Evolutionary conservation across 2,329 filamentous ascomycete genomes (phyloP), one percentile per base, ranked within the genome.

Genomic region (Neofusicoccum parvum): DNA sequence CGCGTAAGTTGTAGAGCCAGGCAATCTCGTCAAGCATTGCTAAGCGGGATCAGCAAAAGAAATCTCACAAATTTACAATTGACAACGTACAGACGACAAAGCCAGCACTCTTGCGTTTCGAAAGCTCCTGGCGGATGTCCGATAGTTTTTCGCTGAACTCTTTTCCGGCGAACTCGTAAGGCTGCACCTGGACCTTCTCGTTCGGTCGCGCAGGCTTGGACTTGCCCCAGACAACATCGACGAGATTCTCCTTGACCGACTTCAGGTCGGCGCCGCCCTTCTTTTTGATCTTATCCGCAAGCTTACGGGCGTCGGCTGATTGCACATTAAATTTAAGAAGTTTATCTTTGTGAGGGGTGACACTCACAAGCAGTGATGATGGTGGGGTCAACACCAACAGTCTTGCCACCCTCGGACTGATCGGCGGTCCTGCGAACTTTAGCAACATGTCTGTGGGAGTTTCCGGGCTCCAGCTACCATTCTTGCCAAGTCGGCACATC

Each of bases 401-500:
- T 85, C 80, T 97, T 97, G 66, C 92, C 93, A 48, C 88, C 91
- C 58, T 91, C 87, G n/a, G 91, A 88, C 77, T 97, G 90, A 74
- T 95, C 91, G 39, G 91, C 90, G 15, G 87, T 86, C 84, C 84
- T 86, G 60, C 11, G 23, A 20, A 15, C 43, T 60, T 60, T 32
- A 60, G 56, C 56, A 37, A 37, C 34, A 41, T 68, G 51, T 36
- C 15, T 41, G 20, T 3, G 23, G 23, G 14, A 17, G 17, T n/a
- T 15, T 27, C 1, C n/a, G 12, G 23, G 14, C 14, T 43, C 14
- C 14, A 14, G 14, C 43, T 89, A 88, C 95, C 95, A 99, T 78
- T 98, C 95, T 76, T 97, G 92, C 92, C 95, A 99, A 0, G 94
- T 98, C 1, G 92, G 94, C 10, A 97, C 93, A 78, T 96, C 92